Evolutionary conservation across 179 eudicot species (phyloP), one percentile per base, ranked within the genome.

Genomic region (Sideroxylon spinosum): DNA sequence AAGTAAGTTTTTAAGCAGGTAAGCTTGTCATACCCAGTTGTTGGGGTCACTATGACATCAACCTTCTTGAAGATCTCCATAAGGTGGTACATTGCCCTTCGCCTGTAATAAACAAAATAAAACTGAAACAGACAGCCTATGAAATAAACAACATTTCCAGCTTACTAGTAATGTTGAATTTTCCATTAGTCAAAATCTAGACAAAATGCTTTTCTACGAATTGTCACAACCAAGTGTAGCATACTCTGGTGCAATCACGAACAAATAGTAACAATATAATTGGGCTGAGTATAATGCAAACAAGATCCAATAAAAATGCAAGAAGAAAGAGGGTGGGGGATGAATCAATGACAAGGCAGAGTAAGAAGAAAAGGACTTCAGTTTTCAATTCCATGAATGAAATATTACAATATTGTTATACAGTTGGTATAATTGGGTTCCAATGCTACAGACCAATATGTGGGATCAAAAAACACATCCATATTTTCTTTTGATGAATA

Each of bases 11-110:
- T 37, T 37, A 37, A 37, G 20, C 46, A 66, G 71, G 53, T 37
- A n/a, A 64, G 61, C 46, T 29, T 71, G 72, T 78, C 92, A 69
- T 95, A 95, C 99, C 98, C 99, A 10, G 99, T 95, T 59, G 99
- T 95, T 49, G 99, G 99, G 74, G 99, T 91, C 78, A 93, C 97
- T 73, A 95, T 91, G 84, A 91, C 80, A 82, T 95, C 99, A 71
- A 88, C 98, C 78, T 90, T 89, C 83, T 90, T 86, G 78, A 95
- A 93, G 72, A 82, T 77, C 90, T 95, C 92, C 94, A 88, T 90
- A 86, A 89, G 92, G 86, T 90, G 88, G 88, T 90, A 61, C 99
- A 95, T 93, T 62, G 90, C 75, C 86, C 99, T 90, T 80, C 94
- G 86, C 89, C 99, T 95, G 84, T 82, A 80, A 59, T n/a, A 81